phyloP scores from a whole-genome alignment of 805 yeast genomes.

The Ogataea salicorniae region DNA sequence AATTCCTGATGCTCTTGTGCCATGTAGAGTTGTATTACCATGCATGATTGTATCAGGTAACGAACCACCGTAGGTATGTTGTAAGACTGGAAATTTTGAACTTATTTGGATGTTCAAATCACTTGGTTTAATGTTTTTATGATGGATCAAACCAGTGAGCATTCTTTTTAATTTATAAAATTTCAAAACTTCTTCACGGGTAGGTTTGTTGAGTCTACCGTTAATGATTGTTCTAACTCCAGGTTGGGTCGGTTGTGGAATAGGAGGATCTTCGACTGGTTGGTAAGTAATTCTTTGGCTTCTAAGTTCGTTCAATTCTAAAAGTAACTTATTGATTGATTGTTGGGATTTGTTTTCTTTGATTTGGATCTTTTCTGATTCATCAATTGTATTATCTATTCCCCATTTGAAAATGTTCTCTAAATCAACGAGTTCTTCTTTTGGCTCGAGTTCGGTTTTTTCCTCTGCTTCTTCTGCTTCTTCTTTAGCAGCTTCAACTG shows the following conservation, averaged over 20 bases:
- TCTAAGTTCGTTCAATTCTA: constrained; percentile 47
- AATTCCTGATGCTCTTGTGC: constrained; percentile 13
- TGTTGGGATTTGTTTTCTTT: constrained; percentile 25
- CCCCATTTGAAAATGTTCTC: constrained; percentile 25
- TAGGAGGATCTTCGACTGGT: constrained; percentile 28
- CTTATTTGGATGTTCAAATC: constrained; percentile 33
- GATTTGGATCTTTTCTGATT: constrained; percentile 23
- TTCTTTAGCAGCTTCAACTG: constrained; percentile 2
- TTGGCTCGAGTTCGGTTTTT: neutral
- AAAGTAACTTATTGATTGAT: constrained; percentile 39
- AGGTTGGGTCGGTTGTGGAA: constrained; percentile 4
- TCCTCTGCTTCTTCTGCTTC: neutral
- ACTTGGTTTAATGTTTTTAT: constrained; percentile 26
- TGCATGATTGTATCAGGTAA: constrained; percentile 53
- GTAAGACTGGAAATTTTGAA: constrained; percentile 57
- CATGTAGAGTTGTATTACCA: constrained; percentile 6
- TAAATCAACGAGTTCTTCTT: constrained; percentile 21
- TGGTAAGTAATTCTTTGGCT: constrained; percentile 13
- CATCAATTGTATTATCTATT: constrained; percentile 20
- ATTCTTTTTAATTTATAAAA: constrained; percentile 41
- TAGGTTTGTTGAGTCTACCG: constrained; percentile 32
- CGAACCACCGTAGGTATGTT: constrained; percentile 70
- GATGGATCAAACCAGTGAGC: constrained; percentile 34
- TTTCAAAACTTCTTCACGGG: constrained; percentile 36
- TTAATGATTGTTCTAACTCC: constrained; percentile 6